These are phyloP conservation scores for Ophiobolus disseminans DNA, from an alignment of 2,329 filamentous ascomycete genomes.

Conservation along the genomic window DNA sequence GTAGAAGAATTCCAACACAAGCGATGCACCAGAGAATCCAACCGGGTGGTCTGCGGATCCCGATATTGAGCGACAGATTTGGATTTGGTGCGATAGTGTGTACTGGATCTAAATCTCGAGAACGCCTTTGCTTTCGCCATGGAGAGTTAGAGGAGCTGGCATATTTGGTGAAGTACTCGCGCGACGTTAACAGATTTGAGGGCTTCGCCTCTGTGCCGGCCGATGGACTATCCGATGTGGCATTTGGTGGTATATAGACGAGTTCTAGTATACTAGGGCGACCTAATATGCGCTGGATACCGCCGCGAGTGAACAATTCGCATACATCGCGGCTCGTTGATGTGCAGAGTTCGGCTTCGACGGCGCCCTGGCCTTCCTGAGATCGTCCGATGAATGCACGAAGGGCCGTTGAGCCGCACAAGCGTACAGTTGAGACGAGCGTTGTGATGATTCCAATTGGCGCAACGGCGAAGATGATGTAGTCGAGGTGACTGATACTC, in stretches of 20 bases:
- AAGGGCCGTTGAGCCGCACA: constrained; percentile 38
- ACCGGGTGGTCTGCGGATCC: constrained; percentile 13
- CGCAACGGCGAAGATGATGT: constrained; percentile 46
- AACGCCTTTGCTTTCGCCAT: neutral
- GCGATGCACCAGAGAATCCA: constrained; percentile 19
- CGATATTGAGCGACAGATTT: constrained; percentile 30
- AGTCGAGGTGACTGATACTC: constrained; percentile 28
- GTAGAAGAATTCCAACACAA: constrained; percentile 7
- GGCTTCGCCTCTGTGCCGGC: too few species aligned
- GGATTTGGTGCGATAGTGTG: constrained; percentile 20
- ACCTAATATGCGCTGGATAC: constrained; percentile 11
- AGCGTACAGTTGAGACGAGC: constrained; percentile 40
- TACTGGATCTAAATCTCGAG: too few species aligned
- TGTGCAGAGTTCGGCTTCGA: constrained; percentile 52
- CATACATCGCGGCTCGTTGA: constrained; percentile 44
- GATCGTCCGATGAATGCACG: constrained; percentile 52
- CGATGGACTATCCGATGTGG: too few species aligned
- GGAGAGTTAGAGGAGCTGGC: neutral
- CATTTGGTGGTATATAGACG: neutral
- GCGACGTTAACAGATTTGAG: neutral
- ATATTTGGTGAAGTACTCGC: neutral
- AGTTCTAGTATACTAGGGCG: constrained; percentile 31
- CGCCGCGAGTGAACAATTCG: constrained; percentile 11
- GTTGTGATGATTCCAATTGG: constrained; percentile 53
- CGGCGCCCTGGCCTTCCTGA: constrained; percentile 42